Percentiles rank a stretch among this genome's conserved stretches.
phyloP scores from a whole-genome alignment of 73 alveolate genomes.

The Paramecium sonneborni region DNA sequence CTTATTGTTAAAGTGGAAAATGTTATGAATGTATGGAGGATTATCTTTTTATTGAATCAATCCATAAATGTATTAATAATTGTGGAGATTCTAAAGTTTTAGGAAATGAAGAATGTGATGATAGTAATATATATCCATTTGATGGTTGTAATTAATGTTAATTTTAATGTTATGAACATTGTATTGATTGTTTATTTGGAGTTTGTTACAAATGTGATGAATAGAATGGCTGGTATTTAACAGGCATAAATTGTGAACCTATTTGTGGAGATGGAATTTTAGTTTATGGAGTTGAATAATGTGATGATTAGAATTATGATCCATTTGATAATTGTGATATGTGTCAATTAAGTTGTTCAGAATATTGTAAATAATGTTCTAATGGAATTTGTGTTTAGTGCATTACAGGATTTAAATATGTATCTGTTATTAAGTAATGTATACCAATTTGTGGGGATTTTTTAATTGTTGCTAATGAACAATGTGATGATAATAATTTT shows the following conservation, averaged over 20 bases:
- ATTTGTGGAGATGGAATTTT: neutral
- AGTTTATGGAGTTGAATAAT: neutral
- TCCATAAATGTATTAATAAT: neutral
- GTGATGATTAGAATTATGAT: slow-evolving; percentile 28
- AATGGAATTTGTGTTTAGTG: neutral
- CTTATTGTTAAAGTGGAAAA: neutral
- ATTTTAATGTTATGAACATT: neutral
- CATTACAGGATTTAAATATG: neutral
- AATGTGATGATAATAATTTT: neutral
- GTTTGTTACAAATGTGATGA: neutral
- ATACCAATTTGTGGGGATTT: slow-evolving; percentile 12
- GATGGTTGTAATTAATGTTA: slow-evolving; percentile 9
- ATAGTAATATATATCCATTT: neutral
- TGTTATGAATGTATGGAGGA: neutral
- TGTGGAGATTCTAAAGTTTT: neutral
- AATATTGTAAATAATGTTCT: neutral
- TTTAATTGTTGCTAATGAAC: neutral
- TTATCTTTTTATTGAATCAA: neutral
- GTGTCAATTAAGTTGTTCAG: neutral
- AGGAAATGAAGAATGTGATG: slow-evolving; percentile 5
- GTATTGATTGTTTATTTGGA: neutral
- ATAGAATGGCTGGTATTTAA: neutral
- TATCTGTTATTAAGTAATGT: neutral
- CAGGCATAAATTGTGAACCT: neutral
- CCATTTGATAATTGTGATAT: neutral